These are phyloP conservation scores for Asterophora lycoperdoides DNA, from an alignment of 768 basidiomycete genomes.

Conservation along the genomic window DNA sequence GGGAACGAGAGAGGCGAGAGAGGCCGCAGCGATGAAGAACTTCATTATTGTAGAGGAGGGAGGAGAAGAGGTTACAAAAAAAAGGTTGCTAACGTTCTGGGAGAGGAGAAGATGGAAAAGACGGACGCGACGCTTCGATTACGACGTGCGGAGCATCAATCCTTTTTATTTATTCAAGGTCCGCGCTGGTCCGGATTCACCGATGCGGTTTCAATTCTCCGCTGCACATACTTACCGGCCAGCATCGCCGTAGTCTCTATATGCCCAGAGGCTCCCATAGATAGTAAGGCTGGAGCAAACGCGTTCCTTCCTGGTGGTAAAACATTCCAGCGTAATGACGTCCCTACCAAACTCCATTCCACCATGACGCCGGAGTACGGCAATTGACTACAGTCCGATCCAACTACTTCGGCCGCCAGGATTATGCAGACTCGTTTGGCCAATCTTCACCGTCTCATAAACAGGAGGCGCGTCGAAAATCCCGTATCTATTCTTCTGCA, in stretches of 20 bases:
- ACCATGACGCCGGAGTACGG: too few species aligned
- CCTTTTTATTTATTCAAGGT: slow-evolving; percentile 12
- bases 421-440: slow-evolving; percentile 92
- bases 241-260: too few species aligned
- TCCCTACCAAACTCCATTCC: too few species aligned
- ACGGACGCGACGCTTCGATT: slow-evolving; percentile 4
- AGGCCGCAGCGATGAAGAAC: slow-evolving; percentile 30
- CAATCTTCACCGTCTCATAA: slow-evolving; percentile 76
- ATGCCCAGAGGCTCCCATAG: too few species aligned
- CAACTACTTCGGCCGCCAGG: slow-evolving; percentile 86
- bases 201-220: neutral
- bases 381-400: slow-evolving; percentile 72
- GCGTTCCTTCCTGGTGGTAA: too few species aligned
- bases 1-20: slow-evolving; percentile 36
- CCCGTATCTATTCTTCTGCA: slow-evolving; percentile 11
- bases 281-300: too few species aligned
- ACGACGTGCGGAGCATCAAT: slow-evolving; percentile 19
- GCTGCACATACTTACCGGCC: neutral
- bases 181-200: slow-evolving; percentile 10
- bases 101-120: slow-evolving; percentile 8
- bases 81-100: slow-evolving; percentile 5
- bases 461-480: slow-evolving; percentile 11
- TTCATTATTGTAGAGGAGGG: slow-evolving; percentile 29
- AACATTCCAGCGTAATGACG: too few species aligned
- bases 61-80: slow-evolving; percentile 6